These are phyloP conservation scores for Pyrus hybrid DNA, from an alignment of 331 rosid species.

Conservation along the genomic window DNA sequence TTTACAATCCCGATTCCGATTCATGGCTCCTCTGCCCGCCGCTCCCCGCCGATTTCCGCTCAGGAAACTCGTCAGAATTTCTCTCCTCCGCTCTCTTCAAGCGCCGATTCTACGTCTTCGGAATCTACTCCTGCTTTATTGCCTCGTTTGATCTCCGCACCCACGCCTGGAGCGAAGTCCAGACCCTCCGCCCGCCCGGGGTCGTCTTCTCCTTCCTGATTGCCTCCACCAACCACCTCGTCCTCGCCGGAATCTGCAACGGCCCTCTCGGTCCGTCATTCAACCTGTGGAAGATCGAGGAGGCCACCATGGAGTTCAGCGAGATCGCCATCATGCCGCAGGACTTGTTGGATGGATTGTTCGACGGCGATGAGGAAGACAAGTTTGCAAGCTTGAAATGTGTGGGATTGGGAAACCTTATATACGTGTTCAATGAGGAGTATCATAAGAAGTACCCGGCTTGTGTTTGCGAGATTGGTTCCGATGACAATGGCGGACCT, in stretches of 20 bases:
- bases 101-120: constrained; percentile 53
- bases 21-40: constrained; percentile 62
- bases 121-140: constrained; percentile 57
- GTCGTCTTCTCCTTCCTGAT: constrained; percentile 62
- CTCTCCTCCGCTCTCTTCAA: constrained; percentile 60
- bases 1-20: constrained; percentile 41
- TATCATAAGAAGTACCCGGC: constrained; percentile 65
- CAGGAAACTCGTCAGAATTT: constrained; percentile 61
- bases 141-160: constrained; percentile 49
- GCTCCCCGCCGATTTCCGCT: constrained; percentile 58
- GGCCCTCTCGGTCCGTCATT: constrained; percentile 43
- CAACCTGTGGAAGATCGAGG: constrained; percentile 62
- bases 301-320: constrained; percentile 47
- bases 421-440: constrained; percentile 74
- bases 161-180: constrained; percentile 62
- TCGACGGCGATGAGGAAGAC: constrained; percentile 74
- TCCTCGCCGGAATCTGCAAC: constrained; percentile 63
- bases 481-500: background rate
- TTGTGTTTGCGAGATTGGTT: constrained; percentile 64
- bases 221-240: constrained; percentile 44
- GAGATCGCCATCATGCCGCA: constrained; percentile 66
- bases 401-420: constrained; percentile 64
- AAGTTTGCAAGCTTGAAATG: constrained; percentile 80
- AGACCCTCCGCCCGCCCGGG: constrained; percentile 58
- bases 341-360: constrained; percentile 47